phyloP scores from a whole-genome alignment of 306 rosid genomes.

The Quercus engelmannii region DNA sequence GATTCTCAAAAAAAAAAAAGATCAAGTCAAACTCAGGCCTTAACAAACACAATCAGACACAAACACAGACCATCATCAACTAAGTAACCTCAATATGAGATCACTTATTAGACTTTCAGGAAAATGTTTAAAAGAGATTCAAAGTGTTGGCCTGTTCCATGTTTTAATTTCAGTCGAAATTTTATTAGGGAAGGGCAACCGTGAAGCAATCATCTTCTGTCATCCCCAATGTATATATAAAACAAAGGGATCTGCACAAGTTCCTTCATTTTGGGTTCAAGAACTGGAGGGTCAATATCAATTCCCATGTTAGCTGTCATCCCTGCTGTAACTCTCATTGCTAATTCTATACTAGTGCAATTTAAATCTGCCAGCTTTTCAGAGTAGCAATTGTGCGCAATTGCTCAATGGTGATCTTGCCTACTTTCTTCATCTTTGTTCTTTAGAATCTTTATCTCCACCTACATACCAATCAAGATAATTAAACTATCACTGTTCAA shows the following conservation, averaged over 20 bases:
- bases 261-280: slow-evolving; percentile 68
- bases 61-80: too few relatives aligned
- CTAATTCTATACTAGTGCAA: slow-evolving; percentile 77
- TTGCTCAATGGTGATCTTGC: slow-evolving; percentile 82
- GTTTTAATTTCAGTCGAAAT: too few relatives aligned
- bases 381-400: slow-evolving; percentile 66
- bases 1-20: too few relatives aligned
- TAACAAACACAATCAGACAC: too few relatives aligned
- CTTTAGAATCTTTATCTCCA: slow-evolving; percentile 89
- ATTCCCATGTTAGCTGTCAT: slow-evolving; percentile 99
- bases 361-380: slow-evolving; percentile 94
- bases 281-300: slow-evolving; percentile 85
- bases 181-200: too few relatives aligned
- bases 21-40: too few relatives aligned
- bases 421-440: slow-evolving; percentile 66
- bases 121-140: neutral
- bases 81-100: too few relatives aligned
- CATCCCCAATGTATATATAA: too few relatives aligned
- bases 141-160: too few relatives aligned
- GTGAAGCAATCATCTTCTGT: too few relatives aligned
- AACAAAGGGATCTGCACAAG: slow-evolving; percentile 14
- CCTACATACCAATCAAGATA: slow-evolving; percentile 38
- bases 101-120: too few relatives aligned
- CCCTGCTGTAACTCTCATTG: slow-evolving; percentile 92
- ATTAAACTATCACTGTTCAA: too few relatives aligned